phyloP scores from a whole-genome alignment of 805 yeast genomes.

The Cyberlindnera meyerae region DNA sequence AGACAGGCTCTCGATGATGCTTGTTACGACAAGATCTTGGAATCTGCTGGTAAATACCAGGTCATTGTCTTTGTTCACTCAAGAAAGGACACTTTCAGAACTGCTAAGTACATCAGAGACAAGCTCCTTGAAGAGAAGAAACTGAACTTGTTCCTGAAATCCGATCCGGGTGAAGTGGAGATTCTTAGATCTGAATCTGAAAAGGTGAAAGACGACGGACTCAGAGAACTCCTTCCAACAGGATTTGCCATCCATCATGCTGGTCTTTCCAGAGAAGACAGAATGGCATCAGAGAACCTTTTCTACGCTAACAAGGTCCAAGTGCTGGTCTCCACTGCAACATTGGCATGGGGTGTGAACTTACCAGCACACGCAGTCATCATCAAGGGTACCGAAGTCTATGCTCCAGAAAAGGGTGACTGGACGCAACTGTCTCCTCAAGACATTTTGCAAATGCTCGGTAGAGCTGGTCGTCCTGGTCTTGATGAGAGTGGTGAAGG shows the following conservation, averaged over 20 bases:
- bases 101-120: slow-evolving; percentile 71
- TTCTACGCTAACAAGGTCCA: slow-evolving; percentile 86
- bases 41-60: slow-evolving; percentile 65
- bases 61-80: slow-evolving; percentile 91
- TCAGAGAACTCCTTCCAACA: slow-evolving; percentile 54
- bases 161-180: slow-evolving; percentile 49
- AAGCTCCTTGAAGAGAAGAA: slow-evolving; percentile 54
- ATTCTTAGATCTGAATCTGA: slow-evolving; percentile 62
- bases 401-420: slow-evolving; percentile 82
- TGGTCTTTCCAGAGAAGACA: slow-evolving; percentile 68
- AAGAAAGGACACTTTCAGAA: slow-evolving; percentile 81
- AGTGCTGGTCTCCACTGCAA: slow-evolving; percentile 84
- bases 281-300: slow-evolving; percentile 75
- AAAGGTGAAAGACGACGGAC: slow-evolving; percentile 43
- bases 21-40: slow-evolving; percentile 74
- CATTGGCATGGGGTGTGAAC: slow-evolving; percentile 96
- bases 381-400: slow-evolving; percentile 89
- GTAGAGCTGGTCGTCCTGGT: slow-evolving; percentile 96
- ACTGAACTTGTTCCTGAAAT: slow-evolving; percentile 37
- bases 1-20: slow-evolving; percentile 85
- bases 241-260: slow-evolving; percentile 95
- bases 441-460: slow-evolving; percentile 94
- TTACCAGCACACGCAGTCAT: slow-evolving; percentile 93
- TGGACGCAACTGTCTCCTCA: slow-evolving; percentile 95
- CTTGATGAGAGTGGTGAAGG: slow-evolving; percentile 93